Base-by-base conservation (phyloP, 192 early-diverging fungal species). In the Podila horticola region DNA sequence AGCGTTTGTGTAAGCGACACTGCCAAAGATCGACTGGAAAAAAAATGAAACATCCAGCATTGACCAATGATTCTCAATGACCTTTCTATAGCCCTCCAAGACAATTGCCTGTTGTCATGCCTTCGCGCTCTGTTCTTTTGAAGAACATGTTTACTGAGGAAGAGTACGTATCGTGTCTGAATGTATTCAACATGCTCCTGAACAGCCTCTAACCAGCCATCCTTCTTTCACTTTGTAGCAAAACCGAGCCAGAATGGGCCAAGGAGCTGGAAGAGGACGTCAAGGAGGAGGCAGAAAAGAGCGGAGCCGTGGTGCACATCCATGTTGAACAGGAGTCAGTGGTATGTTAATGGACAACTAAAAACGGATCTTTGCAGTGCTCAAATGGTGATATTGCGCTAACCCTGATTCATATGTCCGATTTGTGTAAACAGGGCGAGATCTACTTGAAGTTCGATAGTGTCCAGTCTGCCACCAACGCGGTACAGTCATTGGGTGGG, bases 61-160 rank as follows among this genome's bases (percentile, higher is more conserved):
- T 28, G n/a, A 36, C 20, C n/a, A 36, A 26, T 31, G 74, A 58
- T 64, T 67, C 65, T 22, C 64, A 19, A 22, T 9, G n/a, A 58
- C 28, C 8, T 34, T 67, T 59, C 36, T 17, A 34, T 60, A 87
- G 75, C 29, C 85, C 79, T 45, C 75, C 82, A 59, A 82, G 84
- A 52, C 67, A 83, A 57, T 75, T 89, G 34, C 89, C 88, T 22
- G 79, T 82, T 55, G 83, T 85, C n/a, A 81, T 85, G 63, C 85
- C 87, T 26, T 89, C 93, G 15, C 88, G 90, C 31, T 89, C 89
- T 45, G 84, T 96, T 2, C 74, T 95, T 55, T 79, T 96, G 67
- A 94, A 92, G 48, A 95, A 96, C 68, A 95, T 95, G 95, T 96
- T 96, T 75, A 90, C 94, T 38, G 93, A 94, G 45, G 85, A 84